Base-by-base conservation (phyloP, 2,329 filamentous ascomycete genomes). In the Diaporthe sp. region DNA sequence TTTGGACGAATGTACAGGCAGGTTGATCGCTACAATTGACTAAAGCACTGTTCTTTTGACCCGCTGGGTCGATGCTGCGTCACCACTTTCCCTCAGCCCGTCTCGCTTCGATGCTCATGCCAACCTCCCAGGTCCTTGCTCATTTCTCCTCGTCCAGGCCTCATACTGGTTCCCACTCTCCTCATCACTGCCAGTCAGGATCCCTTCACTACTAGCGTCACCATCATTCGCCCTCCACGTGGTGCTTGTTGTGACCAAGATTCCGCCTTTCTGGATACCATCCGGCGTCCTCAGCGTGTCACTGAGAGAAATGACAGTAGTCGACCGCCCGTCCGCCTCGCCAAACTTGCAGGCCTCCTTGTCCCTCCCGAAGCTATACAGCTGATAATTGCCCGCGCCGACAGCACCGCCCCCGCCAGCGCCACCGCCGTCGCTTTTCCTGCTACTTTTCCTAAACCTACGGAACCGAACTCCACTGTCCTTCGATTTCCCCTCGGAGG, bases 341-440 rank as follows among this genome's bases (percentile, higher is more conserved):
- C 69, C 74, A 30, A 72, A 63, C 4, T 51, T 53, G n/a, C 63
- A 68, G 2, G 63, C 63, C 30, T 53, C 72, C 25, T 44, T 44
- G 47, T 74, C 72, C 27, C 68, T 56, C 32, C 72, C 74, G n/a
- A 56, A 72, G 69, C 74, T 75, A n/a, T 75, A 50, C 72, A 75
- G 55, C 56, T 75, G 59, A 53, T 74, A 75, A 22, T 32, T 75
- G 2, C 70, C 63, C 19, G 63, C 63, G 22, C 32, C 35, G 15
- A 6, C n/a, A 27, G 19, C 44, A 53, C 7, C 63, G 30, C 6
- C 47, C 4, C 15, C 32, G 15, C 32, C 63, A 12, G 44, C 63
- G 15, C 56, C 63, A 30, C 50, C 50, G 3, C 55, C 51, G 8
- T 37, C 25, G 6, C 73, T 72, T 32, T 75, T 71, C 25, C 55